Base-by-base conservation (phyloP, 495 filamentous ascomycete species). In the Astrocystis sublimbata region DNA sequence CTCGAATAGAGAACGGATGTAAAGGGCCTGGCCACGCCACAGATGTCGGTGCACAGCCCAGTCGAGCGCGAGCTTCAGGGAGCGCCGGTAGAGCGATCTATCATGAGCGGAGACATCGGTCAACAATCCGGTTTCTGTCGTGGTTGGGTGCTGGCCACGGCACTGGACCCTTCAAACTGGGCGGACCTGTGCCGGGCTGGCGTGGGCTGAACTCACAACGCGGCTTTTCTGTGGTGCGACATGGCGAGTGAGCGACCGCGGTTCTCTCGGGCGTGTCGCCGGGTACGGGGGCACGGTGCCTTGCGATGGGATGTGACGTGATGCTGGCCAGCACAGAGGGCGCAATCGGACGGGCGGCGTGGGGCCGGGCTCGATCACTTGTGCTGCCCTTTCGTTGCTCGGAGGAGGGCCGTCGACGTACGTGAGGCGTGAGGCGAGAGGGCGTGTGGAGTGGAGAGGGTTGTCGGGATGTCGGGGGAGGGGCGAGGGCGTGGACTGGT, bases 1-100 rank as follows among this genome's bases (percentile, higher is more conserved):
- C 68, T 99, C 94, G 71, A 99, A 99, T 10, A 98, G 81, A 17
- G 90, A 92, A 66, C 94, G 88, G 64, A 99, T 94, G 72, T 99
- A 98, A 63, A 97, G 78, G 17, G 96, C 94, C 74, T 97, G 93
- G 56, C 92, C 90, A 63, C 96, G 86, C 93, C 96, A 99, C 64
- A 97, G 75, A 64, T 88, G 83, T 58, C 96, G 86, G 66, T 97
- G 90, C 61, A 97, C 90, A 58, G 90, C 81, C 96, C 94, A 99
- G 80, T 96, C 92, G 65, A 97, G 89, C 15, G 94, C 83, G 60
- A 96, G 86, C 83, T 96, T 98, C 69, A 98, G 77, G 19, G 90
- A 91, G 61, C 92, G 91, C 64, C 94, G 88, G 76, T 99, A 98
- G 43, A 99, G 88, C 35, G 90, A 92, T 62, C 96, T 98, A 72